phyloP scores from a whole-genome alignment of 2,329 filamentous ascomycete species.

The Fusarium continuum region DNA sequence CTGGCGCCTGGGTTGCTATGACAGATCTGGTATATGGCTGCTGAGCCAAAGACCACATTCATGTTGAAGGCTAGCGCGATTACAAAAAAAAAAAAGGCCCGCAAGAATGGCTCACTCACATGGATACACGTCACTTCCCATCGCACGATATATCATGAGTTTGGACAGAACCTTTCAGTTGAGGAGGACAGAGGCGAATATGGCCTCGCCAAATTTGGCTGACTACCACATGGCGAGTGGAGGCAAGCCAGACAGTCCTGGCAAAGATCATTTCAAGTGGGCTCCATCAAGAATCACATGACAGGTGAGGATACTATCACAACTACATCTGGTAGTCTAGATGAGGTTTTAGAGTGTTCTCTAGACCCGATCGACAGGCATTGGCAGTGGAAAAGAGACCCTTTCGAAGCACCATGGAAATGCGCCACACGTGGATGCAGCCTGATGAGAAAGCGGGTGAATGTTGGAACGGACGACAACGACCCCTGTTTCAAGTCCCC shows the following conservation, averaged over 20 bases:
- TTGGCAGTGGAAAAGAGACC: conserved; percentile 4
- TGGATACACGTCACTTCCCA: conserved; percentile 10
- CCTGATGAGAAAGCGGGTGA: conserved; percentile 22
- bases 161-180: conserved; percentile 6
- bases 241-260: conserved; percentile 21
- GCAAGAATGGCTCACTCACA: conserved; percentile 6
- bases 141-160: conserved; percentile 13
- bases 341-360: conserved; percentile 14
- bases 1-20: conserved; percentile 24
- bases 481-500: conserved; percentile 44
- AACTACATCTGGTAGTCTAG: conserved; percentile 16
- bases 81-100: conserved; percentile 18
- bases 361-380: conserved; percentile 9
- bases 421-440: conserved; percentile 22
- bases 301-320: not conserved
- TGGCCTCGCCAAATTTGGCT: conserved; percentile 2
- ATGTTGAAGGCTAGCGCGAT: conserved; percentile 6
- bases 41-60: conserved; percentile 13
- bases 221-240: conserved; percentile 28
- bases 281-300: conserved; percentile 33
- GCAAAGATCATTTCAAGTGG: conserved; percentile 8
- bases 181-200: conserved; percentile 2
- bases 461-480: conserved; percentile 30
- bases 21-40: conserved; percentile 22
- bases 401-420: conserved; percentile 4